phyloP scores from a whole-genome alignment of 179 eudicot species.

The Actinidia arguta region DNA sequence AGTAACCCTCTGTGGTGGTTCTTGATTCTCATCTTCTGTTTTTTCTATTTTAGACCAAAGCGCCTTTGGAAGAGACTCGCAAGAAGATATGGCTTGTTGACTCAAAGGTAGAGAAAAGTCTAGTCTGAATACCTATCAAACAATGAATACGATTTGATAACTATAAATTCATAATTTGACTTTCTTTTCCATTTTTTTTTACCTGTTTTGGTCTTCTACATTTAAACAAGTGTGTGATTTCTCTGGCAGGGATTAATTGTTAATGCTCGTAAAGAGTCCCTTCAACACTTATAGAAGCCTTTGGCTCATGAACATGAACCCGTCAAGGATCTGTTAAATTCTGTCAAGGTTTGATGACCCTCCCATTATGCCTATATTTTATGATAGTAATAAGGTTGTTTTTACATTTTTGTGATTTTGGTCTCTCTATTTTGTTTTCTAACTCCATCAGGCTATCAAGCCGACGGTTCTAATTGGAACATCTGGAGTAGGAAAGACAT shows the following conservation, averaged over 20 bases:
- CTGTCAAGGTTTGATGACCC: slow-evolving; percentile 70
- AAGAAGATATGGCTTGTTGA: slow-evolving; percentile 96
- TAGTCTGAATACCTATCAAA: background rate
- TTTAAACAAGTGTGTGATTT: background rate
- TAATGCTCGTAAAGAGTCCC: slow-evolving; percentile 72
- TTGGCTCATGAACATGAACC: slow-evolving; percentile 97
- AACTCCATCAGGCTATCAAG: slow-evolving; percentile 63
- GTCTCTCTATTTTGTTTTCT: background rate
- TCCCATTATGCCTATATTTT: background rate
- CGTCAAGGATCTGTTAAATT: slow-evolving; percentile 60
- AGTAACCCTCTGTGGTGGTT: background rate
- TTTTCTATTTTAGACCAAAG: slow-evolving; percentile 53
- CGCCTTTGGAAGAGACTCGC: slow-evolving; percentile 80
- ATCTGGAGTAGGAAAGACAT: slow-evolving; percentile 78
- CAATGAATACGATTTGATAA: background rate
- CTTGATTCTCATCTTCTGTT: slow-evolving; percentile 18
- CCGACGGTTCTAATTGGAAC: slow-evolving; percentile 85
- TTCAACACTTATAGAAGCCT: slow-evolving; percentile 89
- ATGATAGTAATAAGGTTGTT: background rate
- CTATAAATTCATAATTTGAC: background rate
- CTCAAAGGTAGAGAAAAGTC: slow-evolving; percentile 63
- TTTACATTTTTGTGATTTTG: background rate
- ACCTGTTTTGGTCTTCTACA: background rate
- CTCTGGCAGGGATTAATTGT: slow-evolving; percentile 83
- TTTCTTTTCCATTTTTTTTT: too few species aligned